Conservation (phyloP, 2,329 filamentous ascomycete species). For the Ascochyta fabae region DNA sequence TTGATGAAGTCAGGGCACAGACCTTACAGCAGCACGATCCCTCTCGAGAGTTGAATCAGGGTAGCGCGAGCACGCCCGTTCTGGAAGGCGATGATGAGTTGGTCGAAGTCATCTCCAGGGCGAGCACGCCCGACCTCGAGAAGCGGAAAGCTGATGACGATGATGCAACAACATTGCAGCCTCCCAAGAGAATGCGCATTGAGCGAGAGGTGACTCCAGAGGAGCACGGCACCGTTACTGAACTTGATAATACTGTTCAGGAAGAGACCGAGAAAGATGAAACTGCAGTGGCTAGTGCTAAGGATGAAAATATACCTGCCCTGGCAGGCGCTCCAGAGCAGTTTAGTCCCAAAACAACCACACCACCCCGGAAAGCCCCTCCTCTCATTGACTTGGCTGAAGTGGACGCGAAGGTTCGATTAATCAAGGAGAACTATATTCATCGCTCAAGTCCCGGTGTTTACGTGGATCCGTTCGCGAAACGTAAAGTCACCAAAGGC, state of each 20-base stretch:
- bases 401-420: background rate
- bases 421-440: conserved; percentile 37
- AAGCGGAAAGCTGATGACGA: conserved; percentile 9
- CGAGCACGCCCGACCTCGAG: background rate
- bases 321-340: background rate
- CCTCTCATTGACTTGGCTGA: background rate
- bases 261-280: background rate
- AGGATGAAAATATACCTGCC: background rate
- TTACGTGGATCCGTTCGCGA: conserved; percentile 55
- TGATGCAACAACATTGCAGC: background rate
- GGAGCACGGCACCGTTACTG: background rate
- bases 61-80: background rate
- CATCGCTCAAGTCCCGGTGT: conserved; percentile 46
- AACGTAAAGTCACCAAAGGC: conserved; percentile 45
- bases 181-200: conserved; percentile 3
- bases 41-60: background rate
- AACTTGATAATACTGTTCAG: background rate
- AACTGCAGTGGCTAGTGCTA: background rate
- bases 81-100: background rate
- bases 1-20: conserved; percentile 10
- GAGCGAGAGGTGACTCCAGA: background rate
- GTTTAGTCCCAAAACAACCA: background rate
- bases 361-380: background rate
- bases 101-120: background rate
- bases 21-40: conserved; percentile 9